A percentile compares a stretch with the other conserved stretches of the same genome.
Evolutionary conservation across 1,284 basidiomycete species (phyloP).

Genomic region (Phylloporus sp.): DNA sequence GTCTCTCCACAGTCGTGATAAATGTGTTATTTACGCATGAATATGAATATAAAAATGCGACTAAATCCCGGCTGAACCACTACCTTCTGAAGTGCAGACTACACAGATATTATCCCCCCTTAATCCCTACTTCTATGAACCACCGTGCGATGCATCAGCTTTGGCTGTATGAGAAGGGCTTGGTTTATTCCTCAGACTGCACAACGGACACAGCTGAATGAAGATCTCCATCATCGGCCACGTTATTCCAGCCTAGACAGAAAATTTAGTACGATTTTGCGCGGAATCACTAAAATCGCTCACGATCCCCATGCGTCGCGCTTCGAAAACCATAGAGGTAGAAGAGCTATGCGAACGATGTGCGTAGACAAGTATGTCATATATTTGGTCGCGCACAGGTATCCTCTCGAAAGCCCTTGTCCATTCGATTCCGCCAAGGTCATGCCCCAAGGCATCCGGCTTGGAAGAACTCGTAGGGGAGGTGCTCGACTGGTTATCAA

Average conservation of each 20-base stretch:
- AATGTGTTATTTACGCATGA: conserved; percentile 23
- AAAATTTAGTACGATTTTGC: conserved; percentile 17
- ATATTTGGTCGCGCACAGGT: conserved; percentile 72
- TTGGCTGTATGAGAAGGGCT: conserved; percentile 29
- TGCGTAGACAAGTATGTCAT: conserved; percentile 71
- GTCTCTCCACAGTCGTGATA: conserved; percentile 16
- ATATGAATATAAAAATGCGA: conserved; percentile 26
- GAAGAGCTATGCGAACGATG: conserved; percentile 66
- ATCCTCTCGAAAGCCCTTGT: conserved; percentile 63
- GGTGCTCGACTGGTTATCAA: conserved; percentile 43
- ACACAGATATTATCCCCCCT: not conserved
- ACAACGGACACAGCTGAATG: conserved; percentile 67
- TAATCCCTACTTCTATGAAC: conserved; percentile 7
- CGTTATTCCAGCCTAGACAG: conserved; percentile 63
- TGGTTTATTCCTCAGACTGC: conserved; percentile 50
- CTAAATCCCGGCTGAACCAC: conserved; percentile 5
- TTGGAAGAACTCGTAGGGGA: conserved; percentile 26
- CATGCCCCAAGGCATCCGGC: conserved; percentile 32
- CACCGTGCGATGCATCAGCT: conserved; percentile 22
- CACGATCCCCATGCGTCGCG: conserved; percentile 66
- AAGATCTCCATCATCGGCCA: conserved; percentile 81
- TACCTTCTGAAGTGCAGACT: not conserved
- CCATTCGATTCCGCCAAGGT: conserved; percentile 44
- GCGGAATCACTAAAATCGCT: conserved; percentile 36
- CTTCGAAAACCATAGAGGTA: conserved; percentile 61